phyloP scores from a whole-genome alignment of 2,329 filamentous ascomycete species.

The Claviceps cyperi region DNA sequence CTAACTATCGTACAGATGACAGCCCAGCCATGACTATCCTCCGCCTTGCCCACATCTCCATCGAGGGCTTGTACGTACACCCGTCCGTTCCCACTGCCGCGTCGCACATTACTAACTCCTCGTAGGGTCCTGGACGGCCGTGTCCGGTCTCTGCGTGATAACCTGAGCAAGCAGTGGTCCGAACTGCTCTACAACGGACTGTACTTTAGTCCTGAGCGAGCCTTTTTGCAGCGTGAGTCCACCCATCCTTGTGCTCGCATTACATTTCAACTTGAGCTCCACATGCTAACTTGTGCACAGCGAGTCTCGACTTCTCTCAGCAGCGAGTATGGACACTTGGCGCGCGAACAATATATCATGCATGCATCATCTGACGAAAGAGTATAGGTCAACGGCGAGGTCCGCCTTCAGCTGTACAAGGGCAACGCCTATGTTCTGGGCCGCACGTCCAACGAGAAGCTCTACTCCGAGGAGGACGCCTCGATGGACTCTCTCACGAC shows the following conservation, averaged over 20 bases:
- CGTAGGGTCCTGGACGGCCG: not conserved
- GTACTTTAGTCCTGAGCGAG: conserved; percentile 3
- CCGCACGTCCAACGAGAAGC: conserved; percentile 25
- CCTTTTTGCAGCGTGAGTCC: conserved; percentile 1
- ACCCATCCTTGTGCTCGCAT: not conserved
- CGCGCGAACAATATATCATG: not conserved
- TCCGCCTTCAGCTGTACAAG: conserved; percentile 18
- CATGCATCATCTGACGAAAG: not conserved
- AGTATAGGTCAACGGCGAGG: conserved; percentile 18
- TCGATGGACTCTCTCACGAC: conserved; percentile 32
- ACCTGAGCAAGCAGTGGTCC: conserved; percentile 1
- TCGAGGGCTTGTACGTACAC: conserved; percentile 1
- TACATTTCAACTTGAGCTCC: not conserved
- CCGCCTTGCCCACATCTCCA: not conserved
- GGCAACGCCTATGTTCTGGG: conserved; percentile 26
- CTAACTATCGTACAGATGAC: not conserved
- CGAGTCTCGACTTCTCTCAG: conserved; percentile 3
- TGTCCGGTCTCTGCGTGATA: conserved; percentile 2
- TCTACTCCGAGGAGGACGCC: conserved; percentile 32
- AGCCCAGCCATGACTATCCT: conserved; percentile 2
- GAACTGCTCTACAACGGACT: conserved; percentile 2
- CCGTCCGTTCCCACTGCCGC: not conserved
- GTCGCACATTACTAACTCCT: not conserved
- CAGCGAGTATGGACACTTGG: not conserved
- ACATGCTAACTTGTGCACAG: not conserved